These are phyloP conservation scores for Apiotrichum akiyoshidainum DNA, from an alignment of 1,284 basidiomycete genomes.

Conservation along the genomic window DNA sequence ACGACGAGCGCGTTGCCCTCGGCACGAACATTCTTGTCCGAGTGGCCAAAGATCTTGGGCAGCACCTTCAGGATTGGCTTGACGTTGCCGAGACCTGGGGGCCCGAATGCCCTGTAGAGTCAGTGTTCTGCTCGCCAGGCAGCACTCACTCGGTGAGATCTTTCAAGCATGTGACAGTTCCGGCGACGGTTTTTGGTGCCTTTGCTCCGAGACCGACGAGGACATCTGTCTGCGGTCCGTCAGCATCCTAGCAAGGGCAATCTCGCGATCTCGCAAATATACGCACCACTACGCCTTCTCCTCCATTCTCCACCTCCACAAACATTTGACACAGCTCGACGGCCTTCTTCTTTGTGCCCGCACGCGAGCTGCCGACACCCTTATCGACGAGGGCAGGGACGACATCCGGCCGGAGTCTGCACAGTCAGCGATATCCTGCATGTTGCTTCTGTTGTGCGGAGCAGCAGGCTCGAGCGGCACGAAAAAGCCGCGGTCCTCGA, in stretches of 20 bases:
- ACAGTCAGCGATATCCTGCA: not conserved
- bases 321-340: slow-evolving; percentile 84
- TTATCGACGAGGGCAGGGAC: slow-evolving; percentile 92
- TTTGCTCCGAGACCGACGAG: slow-evolving; percentile 83
- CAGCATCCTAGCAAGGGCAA: not conserved
- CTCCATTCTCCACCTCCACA: slow-evolving; percentile 89
- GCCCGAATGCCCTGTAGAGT: slow-evolving; percentile 69
- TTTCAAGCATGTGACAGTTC: slow-evolving; percentile 72
- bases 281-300: slow-evolving; percentile 82
- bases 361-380: slow-evolving; percentile 84
- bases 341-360: slow-evolving; percentile 87
- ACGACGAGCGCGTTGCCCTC: slow-evolving; percentile 79
- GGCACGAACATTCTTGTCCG: slow-evolving; percentile 91
- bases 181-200: slow-evolving; percentile 90
- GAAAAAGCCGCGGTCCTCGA: not conserved
- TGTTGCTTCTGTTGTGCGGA: not conserved
- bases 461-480: not conserved
- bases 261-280: not conserved
- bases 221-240: slow-evolving; percentile 64
- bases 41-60: slow-evolving; percentile 91
- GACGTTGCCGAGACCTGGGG: slow-evolving; percentile 69
- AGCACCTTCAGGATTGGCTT: slow-evolving; percentile 76
- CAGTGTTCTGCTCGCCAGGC: slow-evolving; percentile 26
- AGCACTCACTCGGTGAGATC: slow-evolving; percentile 68
- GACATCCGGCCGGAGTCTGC: slow-evolving; percentile 63